Evolutionary conservation across 768 basidiomycete genomes (phyloP), one percentile per base, ranked within the genome.

Genomic region (Filobasidium floriforme): DNA sequence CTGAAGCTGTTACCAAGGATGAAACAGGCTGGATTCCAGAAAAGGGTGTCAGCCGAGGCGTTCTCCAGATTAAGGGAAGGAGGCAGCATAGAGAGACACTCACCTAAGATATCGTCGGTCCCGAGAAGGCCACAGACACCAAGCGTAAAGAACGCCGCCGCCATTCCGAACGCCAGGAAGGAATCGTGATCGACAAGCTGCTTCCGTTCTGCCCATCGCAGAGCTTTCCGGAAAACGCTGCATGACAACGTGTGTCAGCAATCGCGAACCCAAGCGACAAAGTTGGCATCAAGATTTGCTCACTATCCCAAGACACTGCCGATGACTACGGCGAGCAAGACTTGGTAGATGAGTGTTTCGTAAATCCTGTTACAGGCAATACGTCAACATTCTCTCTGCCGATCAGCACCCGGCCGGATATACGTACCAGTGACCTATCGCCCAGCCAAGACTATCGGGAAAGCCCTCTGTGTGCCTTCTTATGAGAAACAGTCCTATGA

Each of bases 171-270:
- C 28, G 75, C 73, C 7, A 81, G 62, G 69, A 80, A 81, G 0
- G 72, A 73, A 61, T 80, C 80, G 69, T 81, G 80, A 63, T 81
- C 80, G 67, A 81, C 79, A 2, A 79, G 61, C 26, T 70, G 49
- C 10, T 70, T 68, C 24, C 68, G 46, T 55, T 76, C 71, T 7
- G 74, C 72, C 22, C 60, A 71, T 59, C 73, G 76, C 63, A 79
- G 70, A 18, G 73, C 68, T 51, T 69, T 72, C 0, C 74, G 65
- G 7, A 74, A 77, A 51, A 76, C 15, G 55, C 69, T 67, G 52
- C 41, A 4, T 41, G 46, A 43, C 10, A 7, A 55, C 22, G 63
- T 19, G 28, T 9, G 46, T 12, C 7, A n/a, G 60, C 28, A 54
- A 49, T 24, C 32, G 22, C 4, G 2, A 4, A 40, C n/a, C n/a